phyloP scores from a whole-genome alignment of 345 rosid genomes.

The Sapria himalayana region DNA sequence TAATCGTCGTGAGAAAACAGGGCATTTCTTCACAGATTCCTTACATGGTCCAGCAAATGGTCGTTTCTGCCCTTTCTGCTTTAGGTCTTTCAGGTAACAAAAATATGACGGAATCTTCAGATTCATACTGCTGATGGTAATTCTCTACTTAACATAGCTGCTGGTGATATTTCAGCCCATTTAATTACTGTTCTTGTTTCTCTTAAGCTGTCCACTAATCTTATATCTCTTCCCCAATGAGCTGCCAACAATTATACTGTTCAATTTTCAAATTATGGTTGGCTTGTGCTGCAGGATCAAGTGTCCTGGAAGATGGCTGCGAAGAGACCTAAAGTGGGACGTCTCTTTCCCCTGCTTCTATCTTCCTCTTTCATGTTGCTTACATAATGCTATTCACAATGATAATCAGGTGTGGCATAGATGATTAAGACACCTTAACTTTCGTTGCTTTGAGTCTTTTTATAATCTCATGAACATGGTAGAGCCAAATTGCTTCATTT shows the following conservation, averaged over 20 bases:
- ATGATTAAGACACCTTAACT: background rate
- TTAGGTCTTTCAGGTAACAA: constrained; percentile 3
- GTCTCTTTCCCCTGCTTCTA: background rate
- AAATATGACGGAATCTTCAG: background rate
- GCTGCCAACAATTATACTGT: constrained; percentile 1
- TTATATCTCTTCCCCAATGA: constrained; percentile 1
- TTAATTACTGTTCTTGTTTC: background rate
- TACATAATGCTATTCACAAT: constrained; percentile 1
- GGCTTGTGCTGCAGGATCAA: constrained; percentile 2
- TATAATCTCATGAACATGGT: too few species aligned
- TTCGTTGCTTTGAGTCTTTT: background rate
- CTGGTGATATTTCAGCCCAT: background rate
- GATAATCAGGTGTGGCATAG: background rate
- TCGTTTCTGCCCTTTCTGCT: background rate
- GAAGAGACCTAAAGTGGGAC: constrained; percentile 1
- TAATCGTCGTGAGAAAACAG: background rate
- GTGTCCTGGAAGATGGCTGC: background rate
- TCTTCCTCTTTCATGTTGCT: background rate
- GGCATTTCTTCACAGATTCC: background rate
- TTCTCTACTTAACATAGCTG: background rate
- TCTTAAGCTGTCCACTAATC: constrained; percentile 2
- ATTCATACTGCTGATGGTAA: background rate
- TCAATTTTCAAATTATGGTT: background rate
- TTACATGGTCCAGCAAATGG: constrained; percentile 9
- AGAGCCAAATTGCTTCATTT: too few species aligned